These are phyloP conservation scores for Plantago coronopus DNA, from an alignment of 305 asterid genomes.

Conservation along the genomic window DNA sequence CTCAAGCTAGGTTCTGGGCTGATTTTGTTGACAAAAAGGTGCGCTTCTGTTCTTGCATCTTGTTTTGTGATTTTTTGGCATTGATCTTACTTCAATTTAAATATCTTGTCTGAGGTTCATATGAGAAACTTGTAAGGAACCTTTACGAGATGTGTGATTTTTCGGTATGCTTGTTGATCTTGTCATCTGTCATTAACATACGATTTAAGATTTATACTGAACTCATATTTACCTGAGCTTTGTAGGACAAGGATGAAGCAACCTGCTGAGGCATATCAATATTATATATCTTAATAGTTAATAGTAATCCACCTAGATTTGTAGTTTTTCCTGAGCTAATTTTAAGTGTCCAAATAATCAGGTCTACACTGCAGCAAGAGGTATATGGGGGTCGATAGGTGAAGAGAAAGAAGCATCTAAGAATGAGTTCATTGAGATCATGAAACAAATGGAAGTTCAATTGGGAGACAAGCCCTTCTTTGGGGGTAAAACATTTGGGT, in stretches of 20 bases:
- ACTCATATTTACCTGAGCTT: too few species aligned
- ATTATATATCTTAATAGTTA: too few species aligned
- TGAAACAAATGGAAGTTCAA: conserved; percentile 14
- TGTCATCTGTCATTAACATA: too few species aligned
- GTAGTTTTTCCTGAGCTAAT: too few species aligned
- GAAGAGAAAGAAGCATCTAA: conserved; percentile 15
- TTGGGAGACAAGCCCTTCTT: conserved; percentile 22
- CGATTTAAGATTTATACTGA: too few species aligned
- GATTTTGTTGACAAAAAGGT: conserved; percentile 22
- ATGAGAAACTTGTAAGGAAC: too few species aligned
- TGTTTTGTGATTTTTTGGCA: background rate
- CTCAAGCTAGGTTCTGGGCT: conserved; percentile 22
- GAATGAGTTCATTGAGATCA: conserved; percentile 14
- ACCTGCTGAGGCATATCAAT: too few species aligned
- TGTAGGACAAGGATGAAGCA: too few species aligned
- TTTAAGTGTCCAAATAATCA: background rate
- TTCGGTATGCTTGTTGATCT: too few species aligned
- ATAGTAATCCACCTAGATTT: too few species aligned
- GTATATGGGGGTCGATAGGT: conserved; percentile 9
- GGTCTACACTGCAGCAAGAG: conserved; percentile 8
- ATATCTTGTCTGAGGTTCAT: too few species aligned
- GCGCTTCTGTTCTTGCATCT: background rate
- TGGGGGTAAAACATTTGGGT: conserved; percentile 17
- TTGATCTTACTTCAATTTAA: background rate
- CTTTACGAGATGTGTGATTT: too few species aligned